phyloP scores from a whole-genome alignment of 2,329 filamentous ascomycete species.

The Talaromyces funiculosus region DNA sequence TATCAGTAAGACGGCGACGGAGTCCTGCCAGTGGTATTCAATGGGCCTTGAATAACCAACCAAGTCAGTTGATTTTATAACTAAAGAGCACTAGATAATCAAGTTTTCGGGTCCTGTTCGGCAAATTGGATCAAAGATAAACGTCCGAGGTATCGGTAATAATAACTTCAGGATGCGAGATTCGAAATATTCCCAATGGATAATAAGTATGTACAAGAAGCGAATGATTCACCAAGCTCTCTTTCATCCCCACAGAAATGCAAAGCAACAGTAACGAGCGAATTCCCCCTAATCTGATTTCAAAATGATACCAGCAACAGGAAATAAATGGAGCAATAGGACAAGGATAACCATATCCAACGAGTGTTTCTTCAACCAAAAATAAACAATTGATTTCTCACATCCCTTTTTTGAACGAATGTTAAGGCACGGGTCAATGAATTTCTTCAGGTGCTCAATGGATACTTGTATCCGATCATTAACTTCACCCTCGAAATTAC shows the following conservation, averaged over 20 bases:
- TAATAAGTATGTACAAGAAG: constrained; percentile 9
- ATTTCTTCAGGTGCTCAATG: neutral
- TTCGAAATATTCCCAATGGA: neutral
- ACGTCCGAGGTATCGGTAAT: too few species aligned
- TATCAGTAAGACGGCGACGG: constrained; percentile 29
- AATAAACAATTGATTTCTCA: neutral
- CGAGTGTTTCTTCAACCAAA: neutral
- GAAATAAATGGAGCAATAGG: neutral
- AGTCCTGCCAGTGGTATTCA: constrained; percentile 25
- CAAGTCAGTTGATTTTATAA: neutral
- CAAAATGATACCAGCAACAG: neutral
- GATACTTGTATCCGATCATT: neutral
- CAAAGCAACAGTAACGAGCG: constrained; percentile 4
- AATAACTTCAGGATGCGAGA: too few species aligned
- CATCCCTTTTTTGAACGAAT: neutral
- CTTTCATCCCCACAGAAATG: neutral
- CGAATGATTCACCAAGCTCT: neutral
- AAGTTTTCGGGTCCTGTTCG: too few species aligned
- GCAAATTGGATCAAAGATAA: too few species aligned
- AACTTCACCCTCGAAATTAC: neutral
- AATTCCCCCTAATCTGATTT: neutral
- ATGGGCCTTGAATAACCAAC: neutral
- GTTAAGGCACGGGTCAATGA: neutral
- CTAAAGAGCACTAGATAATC: neutral
- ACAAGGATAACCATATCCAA: neutral